Conservation (phyloP, 345 rosid species). For the Populus nigra region DNA sequence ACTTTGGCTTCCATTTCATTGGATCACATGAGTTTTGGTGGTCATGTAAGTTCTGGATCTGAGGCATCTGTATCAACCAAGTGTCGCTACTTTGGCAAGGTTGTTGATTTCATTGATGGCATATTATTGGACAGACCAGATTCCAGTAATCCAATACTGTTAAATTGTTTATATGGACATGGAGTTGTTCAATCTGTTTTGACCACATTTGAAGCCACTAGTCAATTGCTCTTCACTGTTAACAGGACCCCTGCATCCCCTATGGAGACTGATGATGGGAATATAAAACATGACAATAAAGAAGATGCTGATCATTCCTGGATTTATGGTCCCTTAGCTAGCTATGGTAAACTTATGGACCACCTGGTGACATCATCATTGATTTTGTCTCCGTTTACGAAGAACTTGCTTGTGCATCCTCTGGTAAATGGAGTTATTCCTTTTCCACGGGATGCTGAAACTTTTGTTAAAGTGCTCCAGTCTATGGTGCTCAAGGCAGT, state of each 20-base stretch:
- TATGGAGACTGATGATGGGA: conserved; percentile 84
- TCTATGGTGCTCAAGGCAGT: conserved; percentile 88
- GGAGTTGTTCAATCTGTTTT: conserved; percentile 79
- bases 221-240: conserved; percentile 71
- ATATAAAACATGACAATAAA: conserved; percentile 59
- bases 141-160: conserved; percentile 78
- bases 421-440: conserved; percentile 56
- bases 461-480: conserved; percentile 87
- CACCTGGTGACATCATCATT: conserved; percentile 87
- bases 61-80: conserved; percentile 72
- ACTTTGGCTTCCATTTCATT: conserved; percentile 72
- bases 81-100: conserved; percentile 92
- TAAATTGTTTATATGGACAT: conserved; percentile 75
- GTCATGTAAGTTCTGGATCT: conserved; percentile 48
- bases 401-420: conserved; percentile 78
- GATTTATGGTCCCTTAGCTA: conserved; percentile 90
- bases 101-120: conserved; percentile 80
- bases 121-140: conserved; percentile 83
- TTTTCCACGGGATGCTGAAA: conserved; percentile 82
- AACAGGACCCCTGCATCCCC: conserved; percentile 73
- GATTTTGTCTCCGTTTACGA: conserved; percentile 82
- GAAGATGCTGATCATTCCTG: conserved; percentile 70
- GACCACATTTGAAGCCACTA: conserved; percentile 94
- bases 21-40: conserved; percentile 76
- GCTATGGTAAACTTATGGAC: conserved; percentile 91